Evolutionary conservation across 1,139 yeast genomes (phyloP).

Genomic region (Suhomyces atakaporum): DNA sequence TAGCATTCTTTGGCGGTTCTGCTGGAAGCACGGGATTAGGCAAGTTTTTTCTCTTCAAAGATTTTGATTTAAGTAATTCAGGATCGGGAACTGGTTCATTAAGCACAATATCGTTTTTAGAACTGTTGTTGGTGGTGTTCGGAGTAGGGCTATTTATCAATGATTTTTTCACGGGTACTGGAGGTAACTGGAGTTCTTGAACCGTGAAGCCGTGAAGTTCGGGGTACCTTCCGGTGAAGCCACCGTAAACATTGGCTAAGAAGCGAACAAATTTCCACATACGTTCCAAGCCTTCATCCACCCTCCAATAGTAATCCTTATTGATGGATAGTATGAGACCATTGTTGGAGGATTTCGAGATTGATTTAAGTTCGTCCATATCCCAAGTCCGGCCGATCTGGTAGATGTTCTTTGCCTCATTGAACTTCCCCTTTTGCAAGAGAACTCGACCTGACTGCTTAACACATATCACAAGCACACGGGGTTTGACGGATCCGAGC

Average conservation of each 20-base stretch:
- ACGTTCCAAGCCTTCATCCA: constrained; percentile 68
- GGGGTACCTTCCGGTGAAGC: constrained; percentile 69
- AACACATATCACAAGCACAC: constrained; percentile 44
- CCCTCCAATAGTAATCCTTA: constrained; percentile 85
- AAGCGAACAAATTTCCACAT: constrained; percentile 58
- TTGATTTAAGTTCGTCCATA: constrained; percentile 63
- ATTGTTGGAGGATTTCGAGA: constrained; percentile 54
- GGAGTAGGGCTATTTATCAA: constrained; percentile 8
- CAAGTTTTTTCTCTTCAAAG: constrained; percentile 29
- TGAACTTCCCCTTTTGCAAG: constrained; percentile 85
- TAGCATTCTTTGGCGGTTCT: constrained; percentile 18
- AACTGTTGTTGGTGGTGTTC: constrained; percentile 6
- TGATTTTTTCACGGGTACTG: constrained; percentile 24
- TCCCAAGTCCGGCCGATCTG: constrained; percentile 97
- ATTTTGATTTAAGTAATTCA: constrained; percentile 27
- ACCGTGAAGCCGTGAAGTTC: constrained; percentile 44
- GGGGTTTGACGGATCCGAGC: constrained; percentile 39
- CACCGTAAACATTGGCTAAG: constrained; percentile 63
- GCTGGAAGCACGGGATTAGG: constrained; percentile 29
- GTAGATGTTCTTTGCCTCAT: constrained; percentile 63
- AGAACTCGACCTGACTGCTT: constrained; percentile 62
- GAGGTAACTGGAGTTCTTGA: constrained; percentile 40
- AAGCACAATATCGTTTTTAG: constrained; percentile 18
- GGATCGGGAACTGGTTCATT: constrained; percentile 29
- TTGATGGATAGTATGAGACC: constrained; percentile 68